Evolutionary conservation across 371 early-diverging fungal species (phyloP), one percentile per base, ranked within the genome.

Genomic region (Mucor lusitanicus): DNA sequence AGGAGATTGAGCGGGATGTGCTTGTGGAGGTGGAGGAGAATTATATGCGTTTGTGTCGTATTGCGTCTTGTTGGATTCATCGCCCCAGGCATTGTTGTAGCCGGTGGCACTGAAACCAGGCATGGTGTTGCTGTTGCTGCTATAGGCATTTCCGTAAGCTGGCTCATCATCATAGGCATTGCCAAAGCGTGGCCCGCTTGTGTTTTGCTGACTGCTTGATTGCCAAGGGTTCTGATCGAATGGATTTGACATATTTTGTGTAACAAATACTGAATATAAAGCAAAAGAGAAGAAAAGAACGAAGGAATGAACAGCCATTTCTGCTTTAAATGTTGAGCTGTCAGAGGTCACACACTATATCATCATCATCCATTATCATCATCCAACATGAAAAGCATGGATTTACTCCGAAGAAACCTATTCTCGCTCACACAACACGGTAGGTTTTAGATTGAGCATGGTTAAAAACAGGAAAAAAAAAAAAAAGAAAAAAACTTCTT

Each of bases 81-180:
- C 28, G 17, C 17, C 46, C 71, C 74, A 71, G 19, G 65, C 68
- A 64, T 66, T 64, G 33, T 61, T 48, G n/a, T 68, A 64, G 15
- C 59, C 46, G 12, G 65, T 61, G 6, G 65, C 8, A 65, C 46
- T 54, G 17, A 61, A 64, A n/a, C 59, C 57, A 19, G 65, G 63
- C 65, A 63, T 62, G 17, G 53, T 25, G n/a, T 57, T 28, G 30
- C 2, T 30, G 30, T 55, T n/a, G 50, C 25, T 23, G 23, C 3
- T 23, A 12, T 58, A 48, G 5, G 58, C 21, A 35, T 21, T 21
- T 13, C 37, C 50, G 13, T 42, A 9, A 30, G 60, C 23, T 13
- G 54, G 61, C 21, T 75, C 70, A 11, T 50, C 50, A 12, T 50
- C 50, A 57, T 75, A 75, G 13, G 75, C 72, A 46, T 75, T 75